Percentiles rank a stretch among this genome's conserved stretches.
phyloP scores from a whole-genome alignment of 208 protist species.

The Wallacemonas rigidus region DNA sequence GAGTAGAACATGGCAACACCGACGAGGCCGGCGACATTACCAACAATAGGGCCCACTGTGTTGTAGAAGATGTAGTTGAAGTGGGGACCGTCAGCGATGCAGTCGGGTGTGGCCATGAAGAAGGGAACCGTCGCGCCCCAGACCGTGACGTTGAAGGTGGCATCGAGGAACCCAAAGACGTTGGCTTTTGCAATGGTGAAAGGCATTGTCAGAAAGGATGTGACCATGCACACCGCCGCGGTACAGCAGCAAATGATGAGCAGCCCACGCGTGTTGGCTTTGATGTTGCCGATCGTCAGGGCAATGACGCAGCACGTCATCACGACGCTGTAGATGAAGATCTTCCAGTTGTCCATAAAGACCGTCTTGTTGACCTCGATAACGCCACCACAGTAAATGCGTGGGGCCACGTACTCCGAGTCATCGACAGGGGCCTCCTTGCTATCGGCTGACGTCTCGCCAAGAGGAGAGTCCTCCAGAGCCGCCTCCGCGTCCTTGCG shows the following conservation, averaged over 20 bases:
- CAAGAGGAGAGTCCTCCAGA: conserved; percentile 5
- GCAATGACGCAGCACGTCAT: conserved; percentile 29
- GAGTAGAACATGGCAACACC: conserved; percentile 43
- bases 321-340: conserved; percentile 34
- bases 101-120: conserved; percentile 32
- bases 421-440: background rate
- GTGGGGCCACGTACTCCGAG: conserved; percentile 24
- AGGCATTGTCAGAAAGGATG: conserved; percentile 36
- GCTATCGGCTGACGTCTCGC: background rate
- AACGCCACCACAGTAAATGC: conserved; percentile 17
- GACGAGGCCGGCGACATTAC: conserved; percentile 35
- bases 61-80: conserved; percentile 49
- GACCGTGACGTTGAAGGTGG: conserved; percentile 38
- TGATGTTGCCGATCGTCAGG: conserved; percentile 27
- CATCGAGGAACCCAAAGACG: conserved; percentile 36
- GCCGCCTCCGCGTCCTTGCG: conserved; percentile 18
- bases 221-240: conserved; percentile 16
- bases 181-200: conserved; percentile 41
- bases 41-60: conserved; percentile 26
- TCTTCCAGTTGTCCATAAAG: conserved; percentile 25
- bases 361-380: conserved; percentile 40
- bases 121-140: conserved; percentile 36
- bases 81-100: conserved; percentile 38
- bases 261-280: conserved; percentile 13
- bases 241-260: conserved; percentile 19